These are phyloP conservation scores for Calonectria leucothoes DNA, from an alignment of 2,329 filamentous ascomycete genomes.

Conservation along the genomic window DNA sequence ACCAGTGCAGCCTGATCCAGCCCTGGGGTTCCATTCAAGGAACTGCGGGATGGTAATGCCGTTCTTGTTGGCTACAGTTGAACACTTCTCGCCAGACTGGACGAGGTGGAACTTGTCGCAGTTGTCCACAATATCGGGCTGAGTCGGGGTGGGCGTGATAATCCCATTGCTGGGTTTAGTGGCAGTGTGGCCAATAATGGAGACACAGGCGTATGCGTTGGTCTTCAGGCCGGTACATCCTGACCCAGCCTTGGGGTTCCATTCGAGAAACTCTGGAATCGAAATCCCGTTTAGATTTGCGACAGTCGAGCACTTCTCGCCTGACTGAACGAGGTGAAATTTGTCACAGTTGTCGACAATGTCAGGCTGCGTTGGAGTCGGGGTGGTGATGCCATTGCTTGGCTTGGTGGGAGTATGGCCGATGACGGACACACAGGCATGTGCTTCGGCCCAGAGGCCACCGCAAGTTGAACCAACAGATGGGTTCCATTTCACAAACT, in stretches of 20 bases:
- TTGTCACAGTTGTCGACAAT: constrained; percentile 35
- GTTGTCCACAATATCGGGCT: constrained; percentile 31
- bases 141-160: constrained; percentile 25
- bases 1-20: neutral
- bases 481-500: neutral
- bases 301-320: neutral
- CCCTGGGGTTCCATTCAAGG: constrained; percentile 20
- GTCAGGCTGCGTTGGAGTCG: constrained; percentile 24
- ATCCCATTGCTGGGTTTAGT: constrained; percentile 14
- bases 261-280: neutral
- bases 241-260: constrained; percentile 18
- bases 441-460: neutral
- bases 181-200: constrained; percentile 15
- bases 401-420: neutral
- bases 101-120: constrained; percentile 33
- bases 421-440: neutral
- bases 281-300: constrained; percentile 15
- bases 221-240: constrained; percentile 1
- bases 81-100: neutral
- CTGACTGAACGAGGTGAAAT: constrained; percentile 22
- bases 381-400: neutral
- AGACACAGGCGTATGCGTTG: constrained; percentile 11
- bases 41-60: constrained; percentile 17
- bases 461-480: neutral
- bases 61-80: neutral